phyloP scores from a whole-genome alignment of 257 asterid species.

The Vinca minor region DNA sequence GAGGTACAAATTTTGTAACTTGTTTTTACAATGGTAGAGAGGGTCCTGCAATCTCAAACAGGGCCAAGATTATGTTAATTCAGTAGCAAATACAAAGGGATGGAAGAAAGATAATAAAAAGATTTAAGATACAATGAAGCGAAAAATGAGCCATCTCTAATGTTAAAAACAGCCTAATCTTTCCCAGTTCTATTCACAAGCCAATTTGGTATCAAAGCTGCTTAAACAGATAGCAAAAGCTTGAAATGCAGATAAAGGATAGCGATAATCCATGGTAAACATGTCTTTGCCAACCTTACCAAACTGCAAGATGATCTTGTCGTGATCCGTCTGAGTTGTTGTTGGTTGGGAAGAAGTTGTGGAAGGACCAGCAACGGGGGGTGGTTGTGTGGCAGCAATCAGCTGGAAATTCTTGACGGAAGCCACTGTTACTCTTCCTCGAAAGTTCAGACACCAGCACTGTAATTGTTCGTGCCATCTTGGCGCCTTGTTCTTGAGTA shows the following conservation, averaged over 20 bases:
- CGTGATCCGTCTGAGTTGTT: conserved; percentile 46
- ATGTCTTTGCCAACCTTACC: conserved; percentile 87
- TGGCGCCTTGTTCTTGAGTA: conserved; percentile 85
- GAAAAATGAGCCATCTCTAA: conserved; percentile 4
- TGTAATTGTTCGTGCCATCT: conserved; percentile 95
- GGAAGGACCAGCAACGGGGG: conserved; percentile 17
- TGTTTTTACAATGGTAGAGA: not conserved
- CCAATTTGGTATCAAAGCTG: conserved; percentile 91
- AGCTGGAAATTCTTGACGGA: conserved; percentile 90
- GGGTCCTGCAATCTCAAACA: not conserved
- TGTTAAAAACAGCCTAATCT: conserved; percentile 16
- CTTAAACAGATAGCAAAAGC: conserved; percentile 88
- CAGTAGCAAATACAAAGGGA: not conserved
- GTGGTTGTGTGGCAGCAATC: conserved; percentile 56
- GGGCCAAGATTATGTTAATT: conserved; percentile 6
- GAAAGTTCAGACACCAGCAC: conserved; percentile 86
- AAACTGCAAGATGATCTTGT: conserved; percentile 72
- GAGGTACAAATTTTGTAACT: not conserved
- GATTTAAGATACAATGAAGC: conserved; percentile 3
- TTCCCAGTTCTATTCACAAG: conserved; percentile 59
- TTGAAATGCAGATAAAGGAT: conserved; percentile 81
- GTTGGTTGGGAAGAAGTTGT: conserved; percentile 25
- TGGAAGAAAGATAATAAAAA: not conserved
- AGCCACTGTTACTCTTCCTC: conserved; percentile 88
- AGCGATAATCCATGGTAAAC: conserved; percentile 90